These are phyloP conservation scores for Fusarium sp. DNA, from an alignment of 2,329 filamentous ascomycete genomes.

Conservation along the genomic window DNA sequence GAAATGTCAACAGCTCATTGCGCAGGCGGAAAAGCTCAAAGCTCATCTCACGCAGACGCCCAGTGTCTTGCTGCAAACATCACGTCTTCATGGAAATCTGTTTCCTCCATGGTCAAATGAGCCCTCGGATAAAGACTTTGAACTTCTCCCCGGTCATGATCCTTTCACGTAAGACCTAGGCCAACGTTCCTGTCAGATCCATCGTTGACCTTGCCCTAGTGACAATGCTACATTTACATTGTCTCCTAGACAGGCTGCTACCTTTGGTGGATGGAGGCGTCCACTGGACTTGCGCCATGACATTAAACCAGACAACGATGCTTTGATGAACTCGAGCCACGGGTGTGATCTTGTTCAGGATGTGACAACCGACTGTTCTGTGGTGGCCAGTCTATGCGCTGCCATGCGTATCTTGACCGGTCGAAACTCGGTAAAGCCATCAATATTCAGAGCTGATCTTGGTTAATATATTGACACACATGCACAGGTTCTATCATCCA, in stretches of 20 bases:
- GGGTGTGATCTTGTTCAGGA: slow-evolving; percentile 92
- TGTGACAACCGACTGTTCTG: slow-evolving; percentile 94
- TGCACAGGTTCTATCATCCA: slow-evolving; percentile 72
- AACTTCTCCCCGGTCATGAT: slow-evolving; percentile 57
- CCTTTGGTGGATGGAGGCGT: slow-evolving; percentile 87
- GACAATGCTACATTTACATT: slow-evolving; percentile 77
- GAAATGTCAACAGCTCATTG: slow-evolving; percentile 77
- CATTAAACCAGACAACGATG: slow-evolving; percentile 47
- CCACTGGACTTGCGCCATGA: slow-evolving; percentile 68
- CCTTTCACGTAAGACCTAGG: slow-evolving; percentile 69
- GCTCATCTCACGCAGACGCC: slow-evolving; percentile 29
- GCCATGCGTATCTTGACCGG: slow-evolving; percentile 76
- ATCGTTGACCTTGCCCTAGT: slow-evolving; percentile 53
- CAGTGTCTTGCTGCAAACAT: slow-evolving; percentile 76
- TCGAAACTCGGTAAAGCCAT: slow-evolving; percentile 69
- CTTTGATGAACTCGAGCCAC: slow-evolving; percentile 66
- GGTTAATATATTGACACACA: slow-evolving; percentile 2
- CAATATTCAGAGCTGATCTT: background rate
- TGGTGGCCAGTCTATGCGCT: slow-evolving; percentile 93
- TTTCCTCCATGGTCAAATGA: slow-evolving; percentile 86
- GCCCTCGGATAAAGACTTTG: slow-evolving; percentile 72
- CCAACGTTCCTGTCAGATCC: background rate
- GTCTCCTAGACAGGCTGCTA: slow-evolving; percentile 76
- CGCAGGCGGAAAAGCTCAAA: slow-evolving; percentile 82
- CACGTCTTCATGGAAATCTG: slow-evolving; percentile 81